A percentile compares a stretch with the other conserved stretches of the same genome.
These are phyloP conservation scores for Malassezia brasiliensis DNA, from an alignment of 1,284 basidiomycete genomes.

Conservation along the genomic window DNA sequence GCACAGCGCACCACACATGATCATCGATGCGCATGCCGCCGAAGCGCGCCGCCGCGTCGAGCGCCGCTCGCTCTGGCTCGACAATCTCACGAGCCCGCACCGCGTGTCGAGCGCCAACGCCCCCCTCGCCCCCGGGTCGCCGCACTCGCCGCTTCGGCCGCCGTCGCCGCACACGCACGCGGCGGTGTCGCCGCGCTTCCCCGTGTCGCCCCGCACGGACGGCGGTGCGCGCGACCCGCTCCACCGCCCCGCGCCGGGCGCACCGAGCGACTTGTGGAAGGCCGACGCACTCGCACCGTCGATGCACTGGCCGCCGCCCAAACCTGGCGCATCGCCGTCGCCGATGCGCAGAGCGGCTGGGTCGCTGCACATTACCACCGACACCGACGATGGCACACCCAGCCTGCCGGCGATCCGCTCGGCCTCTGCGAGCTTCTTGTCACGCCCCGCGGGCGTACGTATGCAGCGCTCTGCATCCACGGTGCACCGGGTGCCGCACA, in stretches of 20 bases:
- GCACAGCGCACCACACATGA: slow-evolving; percentile 14
- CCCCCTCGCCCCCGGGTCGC: not conserved
- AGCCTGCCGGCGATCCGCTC: not conserved
- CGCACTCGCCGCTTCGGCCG: not conserved
- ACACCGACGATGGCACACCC: not conserved
- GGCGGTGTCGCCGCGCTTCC: not conserved
- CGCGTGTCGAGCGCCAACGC: not conserved
- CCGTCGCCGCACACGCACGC: not conserved
- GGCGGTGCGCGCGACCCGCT: not conserved
- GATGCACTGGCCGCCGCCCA: slow-evolving; percentile 4
- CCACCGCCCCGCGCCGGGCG: not conserved
- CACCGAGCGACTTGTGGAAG: not conserved
- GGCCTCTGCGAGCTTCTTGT: not conserved
- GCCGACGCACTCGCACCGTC: not conserved
- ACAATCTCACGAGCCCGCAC: not conserved
- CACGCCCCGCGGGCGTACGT: not conserved
- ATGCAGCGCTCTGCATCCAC: not conserved
- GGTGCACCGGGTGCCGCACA: not conserved
- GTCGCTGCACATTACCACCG: not conserved
- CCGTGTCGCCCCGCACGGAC: not conserved
- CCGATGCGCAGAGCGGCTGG: not conserved
- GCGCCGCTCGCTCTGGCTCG: not conserved
- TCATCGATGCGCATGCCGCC: not conserved
- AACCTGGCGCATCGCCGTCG: not conserved
- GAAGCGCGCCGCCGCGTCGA: not conserved